Evolutionary conservation across 2,329 filamentous ascomycete species (phyloP), one percentile per base, ranked within the genome.

Genomic region (Fusarium sp.): DNA sequence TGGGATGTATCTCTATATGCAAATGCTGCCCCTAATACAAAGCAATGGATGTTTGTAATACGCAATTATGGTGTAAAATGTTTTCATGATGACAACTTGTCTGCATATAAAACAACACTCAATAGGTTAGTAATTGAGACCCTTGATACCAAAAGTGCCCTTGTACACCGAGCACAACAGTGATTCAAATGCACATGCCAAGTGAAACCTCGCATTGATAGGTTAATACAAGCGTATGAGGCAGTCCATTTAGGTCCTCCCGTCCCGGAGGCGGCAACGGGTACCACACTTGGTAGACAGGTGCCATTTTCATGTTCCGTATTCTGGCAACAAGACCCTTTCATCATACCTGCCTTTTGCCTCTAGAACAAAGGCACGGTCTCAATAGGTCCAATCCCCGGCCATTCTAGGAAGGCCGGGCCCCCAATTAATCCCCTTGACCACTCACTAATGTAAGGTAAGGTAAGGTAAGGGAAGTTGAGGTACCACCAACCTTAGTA

Each of bases 281-380:
- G 71, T 73, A 71, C 71, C 41, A 72, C 55, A 36, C 42, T 52
- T 63, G 54, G 31, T 56, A 59, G 41, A 45, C 63, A 51, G 71
- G 71, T 73, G 71, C 63, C 52, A 73, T 72, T 67, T 73, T 74
- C 68, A 62, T 45, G 59, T 28, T 48, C 24, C 24, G 35, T 35
- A 44, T 63, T 48, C 42, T 55, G 48, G 24, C 20, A 44, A 63
- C 65, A 49, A 48, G 44, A 68, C 54, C 54, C 33, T 38, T 44
- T 66, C 38, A 70, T 71, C 62, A 51, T 61, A 35, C 48, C 36
- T 64, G 31, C 41, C 18, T 58, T 49, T 47, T 65, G 49, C 54
- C 70, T 74, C 70, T 63, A 59, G 52, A 70, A 73, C 57, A 71
- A 56, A 70, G 54, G 41, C 63, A 47, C 60, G 66, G 70, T 45